Evolutionary conservation across 2,329 filamentous ascomycete genomes (phyloP).

Genomic region (Hortaea werneckii): DNA sequence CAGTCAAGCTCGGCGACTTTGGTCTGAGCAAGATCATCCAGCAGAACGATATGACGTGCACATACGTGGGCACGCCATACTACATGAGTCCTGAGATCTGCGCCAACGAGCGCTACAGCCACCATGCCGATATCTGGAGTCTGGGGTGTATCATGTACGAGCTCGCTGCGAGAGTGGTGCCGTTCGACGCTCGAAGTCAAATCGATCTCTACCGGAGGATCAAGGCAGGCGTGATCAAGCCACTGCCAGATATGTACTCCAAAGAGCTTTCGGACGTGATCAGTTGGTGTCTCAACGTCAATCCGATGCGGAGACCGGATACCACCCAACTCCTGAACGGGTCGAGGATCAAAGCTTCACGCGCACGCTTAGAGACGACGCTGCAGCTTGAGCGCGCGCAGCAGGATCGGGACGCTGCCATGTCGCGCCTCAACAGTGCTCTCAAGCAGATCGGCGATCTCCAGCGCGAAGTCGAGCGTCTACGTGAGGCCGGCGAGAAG

Average conservation of each 20-base stretch:
- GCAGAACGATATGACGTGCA: conserved; percentile 94
- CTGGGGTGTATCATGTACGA: conserved; percentile 98
- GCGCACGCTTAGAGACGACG: conserved; percentile 63
- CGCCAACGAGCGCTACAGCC: conserved; percentile 84
- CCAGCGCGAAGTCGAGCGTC: conserved; percentile 46
- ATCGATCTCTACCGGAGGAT: conserved; percentile 93
- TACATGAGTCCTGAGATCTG: conserved; percentile 99
- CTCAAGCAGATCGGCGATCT: conserved; percentile 54
- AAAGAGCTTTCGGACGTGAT: conserved; percentile 77
- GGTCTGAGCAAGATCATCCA: conserved; percentile 94
- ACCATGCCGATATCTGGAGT: conserved; percentile 97
- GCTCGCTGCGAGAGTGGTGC: conserved; percentile 80
- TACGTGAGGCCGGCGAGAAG: conserved; percentile 22
- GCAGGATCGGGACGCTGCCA: conserved; percentile 29
- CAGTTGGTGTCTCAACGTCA: conserved; percentile 75
- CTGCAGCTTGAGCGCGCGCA: conserved; percentile 58
- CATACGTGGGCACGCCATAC: conserved; percentile 95
- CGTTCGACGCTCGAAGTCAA: conserved; percentile 93
- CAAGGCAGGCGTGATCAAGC: conserved; percentile 72
- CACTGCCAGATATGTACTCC: conserved; percentile 76
- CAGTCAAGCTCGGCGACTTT: conserved; percentile 95
- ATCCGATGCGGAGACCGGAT: conserved; percentile 76
- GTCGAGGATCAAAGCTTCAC: conserved; percentile 79
- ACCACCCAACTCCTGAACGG: conserved; percentile 74
- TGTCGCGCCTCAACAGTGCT: conserved; percentile 49